Base-by-base conservation (phyloP, 1,284 basidiomycete genomes). In the Mycena sp. region DNA sequence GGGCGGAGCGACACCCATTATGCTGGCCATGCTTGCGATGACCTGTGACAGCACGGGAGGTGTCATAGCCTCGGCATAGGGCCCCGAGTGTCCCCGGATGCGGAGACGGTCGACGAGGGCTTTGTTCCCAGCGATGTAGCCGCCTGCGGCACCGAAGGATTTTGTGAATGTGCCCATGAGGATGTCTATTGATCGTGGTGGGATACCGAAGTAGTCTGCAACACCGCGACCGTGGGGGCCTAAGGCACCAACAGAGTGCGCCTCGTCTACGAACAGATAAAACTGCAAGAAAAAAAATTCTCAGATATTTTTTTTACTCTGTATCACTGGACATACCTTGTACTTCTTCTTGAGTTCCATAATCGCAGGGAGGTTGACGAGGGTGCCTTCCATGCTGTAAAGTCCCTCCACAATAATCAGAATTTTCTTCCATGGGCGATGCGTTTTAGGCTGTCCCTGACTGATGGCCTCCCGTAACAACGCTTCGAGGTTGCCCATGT, bases 111-210 rank as follows among this genome's bases (percentile, higher is more conserved):
- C 90, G 71, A 98, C 91, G 60, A 98, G 80, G 9, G 81, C 76
- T 74, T 95, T 95, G 71, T 80, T 87, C 6, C 94, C 97, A 3
- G 95, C 87, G 69, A 99, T 91, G 80, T 99, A 99, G n/a, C 97
- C 97, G 62, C 98, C 97, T 0, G 96, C 93, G 3, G 97, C 96
- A 62, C 97, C 98, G 74, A 99, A 99, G 0, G 96, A 98, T 79
- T 99, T 99, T 35, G 98, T 99, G 76, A 99, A 98, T 0, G 97
- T 99, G 64, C 97, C 97, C 97, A 99, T 99, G 69, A 98, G 87
- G 67, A 99, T 87, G 76, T 99, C 97, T 64, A 99, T 85, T 38
- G 86, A 85, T 11, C 84, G 83, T 6, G 96, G 95, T 71, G 95
- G 83, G 67, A 99, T 81, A 63, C 89, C 89, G 77, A 97, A 99